Percentiles rank a stretch among this genome's conserved stretches.
Conservation (phyloP, 495 filamentous ascomycete species). For the Astrothelium subdiscretum region DNA sequence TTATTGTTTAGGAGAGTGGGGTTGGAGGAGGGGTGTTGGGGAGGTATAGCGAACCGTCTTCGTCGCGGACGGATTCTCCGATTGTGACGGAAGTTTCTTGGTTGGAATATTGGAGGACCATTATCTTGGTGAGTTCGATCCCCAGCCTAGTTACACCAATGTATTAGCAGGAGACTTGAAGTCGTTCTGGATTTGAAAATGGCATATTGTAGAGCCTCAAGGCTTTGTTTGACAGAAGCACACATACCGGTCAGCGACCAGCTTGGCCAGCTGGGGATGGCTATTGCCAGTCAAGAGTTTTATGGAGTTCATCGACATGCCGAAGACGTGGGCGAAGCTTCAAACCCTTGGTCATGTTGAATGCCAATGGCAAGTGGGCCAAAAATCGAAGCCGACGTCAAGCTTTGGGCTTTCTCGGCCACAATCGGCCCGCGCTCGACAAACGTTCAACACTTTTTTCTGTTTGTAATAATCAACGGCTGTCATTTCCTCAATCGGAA, state of each 20-base stretch:
- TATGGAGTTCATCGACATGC: slow-evolving; percentile 78
- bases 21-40: background rate
- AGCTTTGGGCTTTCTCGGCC: background rate
- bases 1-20: background rate
- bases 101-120: slow-evolving; percentile 94
- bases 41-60: slow-evolving; percentile 56
- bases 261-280: slow-evolving; percentile 79
- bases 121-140: slow-evolving; percentile 84
- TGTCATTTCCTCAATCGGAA: too few relatives aligned
- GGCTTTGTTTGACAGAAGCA: background rate
- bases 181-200: too few relatives aligned
- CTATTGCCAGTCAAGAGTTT: slow-evolving; percentile 93
- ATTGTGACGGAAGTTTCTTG: slow-evolving; percentile 96
- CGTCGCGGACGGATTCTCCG: slow-evolving; percentile 90
- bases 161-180: background rate
- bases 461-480: too few relatives aligned
- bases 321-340: background rate
- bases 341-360: background rate
- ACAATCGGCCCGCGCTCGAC: background rate
- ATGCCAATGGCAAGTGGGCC: background rate
- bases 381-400: background rate
- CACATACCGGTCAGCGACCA: slow-evolving; percentile 77
- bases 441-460: too few relatives aligned
- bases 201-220: background rate
- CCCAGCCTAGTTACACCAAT: slow-evolving; percentile 48